Evolutionary conservation across 2,329 filamentous ascomycete species (phyloP).

Genomic region (Penicillium brasilianum): DNA sequence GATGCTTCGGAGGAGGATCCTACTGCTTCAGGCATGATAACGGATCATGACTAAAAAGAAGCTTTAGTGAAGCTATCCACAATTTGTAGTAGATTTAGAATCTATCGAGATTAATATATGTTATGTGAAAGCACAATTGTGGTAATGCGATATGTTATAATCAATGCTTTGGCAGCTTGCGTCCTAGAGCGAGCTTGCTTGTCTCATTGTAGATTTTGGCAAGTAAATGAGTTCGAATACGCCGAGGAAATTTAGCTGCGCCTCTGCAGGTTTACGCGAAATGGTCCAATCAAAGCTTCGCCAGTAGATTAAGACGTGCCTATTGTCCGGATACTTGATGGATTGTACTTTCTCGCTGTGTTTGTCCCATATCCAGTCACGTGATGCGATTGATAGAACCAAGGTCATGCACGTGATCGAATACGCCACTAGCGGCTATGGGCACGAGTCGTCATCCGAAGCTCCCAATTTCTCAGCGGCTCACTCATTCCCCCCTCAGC

Average conservation of each 20-base stretch:
- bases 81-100: slow-evolving; percentile 15
- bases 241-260: too few relatives aligned
- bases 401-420: slow-evolving; percentile 5
- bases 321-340: too few relatives aligned
- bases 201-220: not conserved
- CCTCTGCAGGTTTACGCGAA: too few relatives aligned
- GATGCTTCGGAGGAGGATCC: slow-evolving; percentile 58
- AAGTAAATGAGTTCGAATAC: not conserved
- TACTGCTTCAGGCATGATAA: slow-evolving; percentile 57
- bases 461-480: slow-evolving; percentile 9
- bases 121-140: not conserved
- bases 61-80: slow-evolving; percentile 54
- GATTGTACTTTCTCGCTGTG: too few relatives aligned
- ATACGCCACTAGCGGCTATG: slow-evolving; percentile 18
- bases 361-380: not conserved
- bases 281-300: too few relatives aligned
- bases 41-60: slow-evolving; percentile 76
- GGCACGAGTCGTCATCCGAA: slow-evolving; percentile 17
- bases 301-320: too few relatives aligned
- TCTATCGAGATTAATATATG: slow-evolving; percentile 12
- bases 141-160: not conserved
- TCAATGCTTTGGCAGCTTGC: not conserved
- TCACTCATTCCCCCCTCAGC: not conserved
- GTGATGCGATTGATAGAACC: not conserved
- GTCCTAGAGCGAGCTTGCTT: not conserved